Base-by-base conservation (phyloP, 305 asterid genomes). In the Fraxinus albicans region DNA sequence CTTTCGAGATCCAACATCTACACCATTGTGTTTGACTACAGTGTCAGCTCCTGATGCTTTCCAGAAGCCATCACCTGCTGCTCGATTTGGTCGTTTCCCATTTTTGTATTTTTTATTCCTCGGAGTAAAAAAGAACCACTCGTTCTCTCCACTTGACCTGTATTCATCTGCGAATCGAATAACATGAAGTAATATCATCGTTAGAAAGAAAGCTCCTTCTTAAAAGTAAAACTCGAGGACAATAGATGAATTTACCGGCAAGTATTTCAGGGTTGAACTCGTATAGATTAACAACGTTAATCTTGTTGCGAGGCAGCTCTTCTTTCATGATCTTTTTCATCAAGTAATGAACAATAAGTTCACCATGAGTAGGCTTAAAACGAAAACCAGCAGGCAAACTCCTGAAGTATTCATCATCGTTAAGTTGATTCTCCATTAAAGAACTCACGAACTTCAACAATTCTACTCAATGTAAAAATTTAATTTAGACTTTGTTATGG, bases 91-190 rank as follows among this genome's bases (percentile, higher is more conserved):
- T 8, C 88, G 72, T 13, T 3, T 3, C 0, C 88, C 88, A 23
- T 80, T 53, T 29, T 2, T 4, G 4, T 86, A 83, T 19, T 83
- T 86, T 8, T 34, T 83, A 0, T 42, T 76, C 47, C 88, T 86
- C 3, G 84, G 78, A 0, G 88, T 86, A 80, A 86, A 86, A 23
- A 83, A 86, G 19, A 77, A 86, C 86, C 86, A 83, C 2, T 65
- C 79, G 2, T 80, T 73, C 1, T 73, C 80, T 21, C 83, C 83
- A 23, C 25, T 2, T 9, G 3, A 10, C 8, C 12, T 23, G 17
- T 27, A 27, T 9, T 69, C 0, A 27, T 27, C 74, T 69, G 35
- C 36, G 8, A 27, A 69, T 69, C 38, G 23, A 23, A 27, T 6
- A 23, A 38, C 4, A 9, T 12, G 12, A 50, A 70, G 3, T 3